These are phyloP conservation scores for Lanmaoa pseudosensibilis DNA, from an alignment of 768 basidiomycete genomes.

Conservation along the genomic window DNA sequence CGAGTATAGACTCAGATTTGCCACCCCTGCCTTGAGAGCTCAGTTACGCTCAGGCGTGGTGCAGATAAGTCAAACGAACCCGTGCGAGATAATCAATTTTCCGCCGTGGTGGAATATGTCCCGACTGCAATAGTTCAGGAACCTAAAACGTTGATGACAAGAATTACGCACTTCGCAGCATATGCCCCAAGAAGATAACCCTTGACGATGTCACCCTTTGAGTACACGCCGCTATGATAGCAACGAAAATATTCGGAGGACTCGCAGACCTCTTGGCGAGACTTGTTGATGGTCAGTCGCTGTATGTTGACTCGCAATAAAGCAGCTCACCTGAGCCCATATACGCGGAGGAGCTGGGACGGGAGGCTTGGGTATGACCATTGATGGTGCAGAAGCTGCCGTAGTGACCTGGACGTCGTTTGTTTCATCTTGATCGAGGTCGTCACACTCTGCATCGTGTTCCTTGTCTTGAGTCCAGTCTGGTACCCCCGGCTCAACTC, in stretches of 20 bases:
- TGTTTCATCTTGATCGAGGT: conserved; percentile 10
- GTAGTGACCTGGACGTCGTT: conserved; percentile 17
- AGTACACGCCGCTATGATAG: conserved; percentile 83
- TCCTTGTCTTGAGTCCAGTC: conserved; percentile 31
- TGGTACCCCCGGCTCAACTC: conserved; percentile 1
- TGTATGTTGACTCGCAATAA: not conserved
- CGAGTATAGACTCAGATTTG: conserved; percentile 58
- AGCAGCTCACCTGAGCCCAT: conserved; percentile 44
- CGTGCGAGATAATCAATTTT: conserved; percentile 78
- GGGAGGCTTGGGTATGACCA: conserved; percentile 18
- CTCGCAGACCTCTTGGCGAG: conserved; percentile 84
- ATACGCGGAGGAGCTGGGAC: conserved; percentile 37
- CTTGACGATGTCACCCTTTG: conserved; percentile 54
- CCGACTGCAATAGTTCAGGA: conserved; percentile 45
- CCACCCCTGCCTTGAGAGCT: conserved; percentile 53
- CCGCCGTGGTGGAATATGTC: conserved; percentile 67
- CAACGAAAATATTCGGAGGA: conserved; percentile 64
- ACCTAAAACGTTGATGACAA: conserved; percentile 1
- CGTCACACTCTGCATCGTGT: conserved; percentile 15
- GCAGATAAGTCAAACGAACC: conserved; percentile 44
- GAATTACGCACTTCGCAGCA: conserved; percentile 53
- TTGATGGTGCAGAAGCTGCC: not conserved
- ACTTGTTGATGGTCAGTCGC: conserved; percentile 41
- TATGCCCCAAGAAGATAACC: conserved; percentile 79
- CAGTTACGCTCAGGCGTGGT: not conserved